These are phyloP conservation scores for Tuber magnatum DNA, from an alignment of 495 filamentous ascomycete species.

Conservation along the genomic window DNA sequence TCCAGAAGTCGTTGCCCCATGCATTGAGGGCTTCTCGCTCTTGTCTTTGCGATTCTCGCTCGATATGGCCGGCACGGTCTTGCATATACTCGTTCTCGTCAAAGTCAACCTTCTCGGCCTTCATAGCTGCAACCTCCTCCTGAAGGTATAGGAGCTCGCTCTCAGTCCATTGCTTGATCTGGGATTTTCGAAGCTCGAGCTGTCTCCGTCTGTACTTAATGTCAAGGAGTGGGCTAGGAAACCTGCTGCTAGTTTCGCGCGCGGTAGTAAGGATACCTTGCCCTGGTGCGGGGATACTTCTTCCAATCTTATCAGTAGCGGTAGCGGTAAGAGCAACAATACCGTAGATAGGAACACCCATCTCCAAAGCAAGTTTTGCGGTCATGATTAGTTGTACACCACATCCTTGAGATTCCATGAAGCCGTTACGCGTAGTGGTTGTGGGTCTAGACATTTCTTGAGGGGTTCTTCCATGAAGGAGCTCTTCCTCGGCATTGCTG, in stretches of 20 bases:
- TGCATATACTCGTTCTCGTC: constrained; percentile 76
- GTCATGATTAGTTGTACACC: constrained; percentile 99
- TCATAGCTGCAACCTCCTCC: constrained; percentile 85
- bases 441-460: constrained; percentile 97
- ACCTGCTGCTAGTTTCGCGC: constrained; percentile 80
- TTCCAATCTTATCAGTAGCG: constrained; percentile 98
- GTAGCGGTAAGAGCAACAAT: constrained; percentile 89
- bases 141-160: constrained; percentile 87
- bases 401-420: constrained; percentile 99
- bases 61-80: constrained; percentile 76
- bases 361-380: constrained; percentile 88
- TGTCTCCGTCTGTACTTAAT: constrained; percentile 95
- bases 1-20: constrained; percentile 98
- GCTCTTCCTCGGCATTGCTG: constrained; percentile 91
- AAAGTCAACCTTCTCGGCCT: constrained; percentile 64
- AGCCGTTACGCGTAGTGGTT: constrained; percentile 91
- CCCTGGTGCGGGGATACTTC: constrained; percentile 90
- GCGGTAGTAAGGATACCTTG: constrained; percentile 97
- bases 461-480: constrained; percentile 89
- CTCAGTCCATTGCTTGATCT: constrained; percentile 94
- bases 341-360: constrained; percentile 97
- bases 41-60: constrained; percentile 80
- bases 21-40: constrained; percentile 85
- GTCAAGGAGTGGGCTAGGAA: constrained; percentile 88
- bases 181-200: constrained; percentile 80